Base-by-base conservation (phyloP, 257 asterid species). In the Solanum pimpinellifolium region DNA sequence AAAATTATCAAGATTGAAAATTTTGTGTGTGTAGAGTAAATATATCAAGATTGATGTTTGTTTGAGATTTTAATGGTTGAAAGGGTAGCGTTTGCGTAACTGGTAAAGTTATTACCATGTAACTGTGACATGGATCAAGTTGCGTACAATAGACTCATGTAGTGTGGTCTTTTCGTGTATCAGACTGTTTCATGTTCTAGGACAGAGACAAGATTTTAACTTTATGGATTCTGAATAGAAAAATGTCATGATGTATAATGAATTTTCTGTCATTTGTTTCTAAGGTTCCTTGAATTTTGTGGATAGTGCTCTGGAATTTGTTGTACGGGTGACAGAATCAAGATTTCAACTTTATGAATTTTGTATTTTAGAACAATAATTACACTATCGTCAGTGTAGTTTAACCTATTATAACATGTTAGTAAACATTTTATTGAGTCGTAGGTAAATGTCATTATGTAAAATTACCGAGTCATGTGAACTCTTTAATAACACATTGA, bases 291-390 rank as follows among this genome's bases (percentile, higher is more conserved):
- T 16, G 46, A 33, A 72, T 72, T 72, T 72, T 72, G 78, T 72
- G 14, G 46, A 72, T 3, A 72, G 27, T 72, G 14, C 42, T 69
- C 9, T 9, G 42, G 78, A 33, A 72, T 72, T 72, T 70, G 46
- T 72, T 18, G 25, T 72, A 33, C 3, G 7, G 2, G 7, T 31
- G 6, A 14, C 0, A 0, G 44, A 33, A 0, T 9, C 11, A 1
- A 73, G 80, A 73, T 5, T 73, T 35, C 0, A 33, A 33, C 9
- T 33, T 18, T 72, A 72, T 33, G 80, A 4, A 13, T 73, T 73
- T 0, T 73, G 29, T 1, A 73, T 35, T 20, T 73, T 73, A 35
- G 80, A 35, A 35, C 0, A 20, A 16, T 16, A 47, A 47, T 73
- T 35, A 23, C 52, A 37, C 82, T 4, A 21, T 74, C 11, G 0